Conservation (phyloP, 2,329 filamentous ascomycete genomes). For the Clarireedia homoeocarpa region DNA sequence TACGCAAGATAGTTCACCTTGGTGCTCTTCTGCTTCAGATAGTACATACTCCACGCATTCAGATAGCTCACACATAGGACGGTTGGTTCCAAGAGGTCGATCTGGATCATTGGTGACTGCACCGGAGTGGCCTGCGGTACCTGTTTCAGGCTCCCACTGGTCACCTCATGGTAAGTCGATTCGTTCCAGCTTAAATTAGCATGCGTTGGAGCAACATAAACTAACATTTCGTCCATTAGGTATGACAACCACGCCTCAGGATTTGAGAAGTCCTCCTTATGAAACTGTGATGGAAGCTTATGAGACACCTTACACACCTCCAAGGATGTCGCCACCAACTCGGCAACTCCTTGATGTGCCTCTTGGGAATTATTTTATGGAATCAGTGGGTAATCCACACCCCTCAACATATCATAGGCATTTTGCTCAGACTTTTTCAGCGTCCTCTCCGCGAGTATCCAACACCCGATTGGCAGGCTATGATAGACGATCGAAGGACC, state of each 20-base stretch:
- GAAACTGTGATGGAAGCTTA: constrained; percentile 21
- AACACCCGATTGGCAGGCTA: constrained; percentile 22
- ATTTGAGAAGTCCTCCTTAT: constrained; percentile 20
- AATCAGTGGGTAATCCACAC: constrained; percentile 30
- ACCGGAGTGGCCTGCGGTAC: constrained; percentile 22
- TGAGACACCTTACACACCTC: constrained; percentile 21
- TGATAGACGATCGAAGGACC: constrained; percentile 19
- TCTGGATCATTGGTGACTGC: constrained; percentile 21
- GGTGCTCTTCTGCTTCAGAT: constrained; percentile 28
- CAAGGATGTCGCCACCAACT: constrained; percentile 21
- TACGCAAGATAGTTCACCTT: constrained; percentile 25
- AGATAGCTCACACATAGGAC: constrained; percentile 20
- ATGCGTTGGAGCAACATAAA: not conserved
- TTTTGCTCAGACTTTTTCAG: constrained; percentile 27
- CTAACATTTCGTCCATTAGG: not conserved
- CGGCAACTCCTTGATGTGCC: constrained; percentile 25
- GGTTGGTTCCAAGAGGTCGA: constrained; percentile 18
- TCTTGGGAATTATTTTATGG: constrained; percentile 23
- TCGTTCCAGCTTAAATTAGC: not conserved
- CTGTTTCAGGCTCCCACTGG: constrained; percentile 17
- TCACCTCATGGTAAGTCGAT: constrained; percentile 14
- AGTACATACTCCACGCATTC: constrained; percentile 28
- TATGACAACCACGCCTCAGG: constrained; percentile 16
- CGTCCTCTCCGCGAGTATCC: constrained; percentile 23
- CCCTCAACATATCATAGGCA: constrained; percentile 25